Base-by-base conservation (phyloP, 495 filamentous ascomycete species). In the Aspergillus homomorphus region DNA sequence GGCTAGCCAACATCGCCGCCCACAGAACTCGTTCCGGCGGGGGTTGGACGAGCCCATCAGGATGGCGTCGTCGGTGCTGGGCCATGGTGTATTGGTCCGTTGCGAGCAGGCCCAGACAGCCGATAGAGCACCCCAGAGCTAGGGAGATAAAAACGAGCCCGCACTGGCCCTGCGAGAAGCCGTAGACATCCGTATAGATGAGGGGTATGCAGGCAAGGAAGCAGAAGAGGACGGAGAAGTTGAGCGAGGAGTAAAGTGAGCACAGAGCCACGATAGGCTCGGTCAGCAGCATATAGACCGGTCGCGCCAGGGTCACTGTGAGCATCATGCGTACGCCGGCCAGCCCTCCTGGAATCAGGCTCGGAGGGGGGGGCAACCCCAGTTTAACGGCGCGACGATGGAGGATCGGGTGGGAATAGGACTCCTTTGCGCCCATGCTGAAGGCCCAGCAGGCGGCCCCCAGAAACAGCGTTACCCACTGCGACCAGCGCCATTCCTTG, bases 161-260 rank as follows among this genome's bases (percentile, higher is more conserved):
- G 8, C 71, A 71, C 48, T 84, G 62, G 1, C 78, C 79, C 5
- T 71, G 51, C 3, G 67, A 59, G 53, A 85, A 84, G 42, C 65
- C 61, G 63, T 88, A 86, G 18, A 80, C 69, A 3, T 59, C 58
- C 45, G 69, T 43, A 59, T 84, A 86, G 6, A 82, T 68, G 46
- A 78, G 74, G 0, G 84, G 86, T 22, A 87, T 78, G 0, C 84
- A 84, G 14, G 83, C 83, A 59, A 90, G 88, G 73, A 89, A 89
- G 21, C 72, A 73, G 61, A 84, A 89, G 3, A 90, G 77, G 1
- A 86, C 80, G 7, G 78, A 79, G 57, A 88, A 89, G 55, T 82
- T 81, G 65, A 85, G 88, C 4, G 80, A 74, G 1, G 79, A 74
- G 65, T 90, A 90, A 12, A 89, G 66, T 23, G 75, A 83, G 33